Conservation (phyloP, 148 eudicot species). For the Rhododendron griersonianum region DNA sequence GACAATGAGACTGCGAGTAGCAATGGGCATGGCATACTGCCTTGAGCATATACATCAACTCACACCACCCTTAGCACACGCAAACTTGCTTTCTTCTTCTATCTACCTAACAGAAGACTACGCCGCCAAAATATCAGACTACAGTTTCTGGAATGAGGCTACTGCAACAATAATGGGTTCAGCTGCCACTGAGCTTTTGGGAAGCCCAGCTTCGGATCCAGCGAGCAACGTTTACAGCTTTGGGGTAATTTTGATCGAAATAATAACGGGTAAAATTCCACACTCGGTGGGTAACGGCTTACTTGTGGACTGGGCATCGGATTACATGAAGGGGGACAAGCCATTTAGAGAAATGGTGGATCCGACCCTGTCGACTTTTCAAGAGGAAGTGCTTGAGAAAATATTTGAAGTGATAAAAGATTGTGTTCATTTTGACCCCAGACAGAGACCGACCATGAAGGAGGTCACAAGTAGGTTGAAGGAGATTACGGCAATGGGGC, state of each 20-base stretch:
- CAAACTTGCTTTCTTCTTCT: conserved; percentile 63
- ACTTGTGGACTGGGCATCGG: conserved; percentile 52
- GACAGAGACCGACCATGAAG: conserved; percentile 59
- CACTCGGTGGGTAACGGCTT: conserved; percentile 40
- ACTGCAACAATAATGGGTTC: conserved; percentile 49
- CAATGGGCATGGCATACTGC: conserved; percentile 90
- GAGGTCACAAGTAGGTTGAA: conserved; percentile 47
- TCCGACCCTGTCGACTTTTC: conserved; percentile 45
- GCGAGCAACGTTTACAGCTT: conserved; percentile 67
- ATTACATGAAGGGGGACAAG: conserved; percentile 31
- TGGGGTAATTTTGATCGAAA: conserved; percentile 70
- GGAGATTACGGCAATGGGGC: conserved; percentile 56
- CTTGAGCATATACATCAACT: conserved; percentile 81
- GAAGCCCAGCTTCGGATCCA: conserved; percentile 31
- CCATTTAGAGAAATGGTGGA: conserved; percentile 55
- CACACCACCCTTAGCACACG: conserved; percentile 53
- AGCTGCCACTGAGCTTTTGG: conserved; percentile 46
- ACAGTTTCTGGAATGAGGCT: conserved; percentile 58
- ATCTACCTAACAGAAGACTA: conserved; percentile 83
- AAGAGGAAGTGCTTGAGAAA: conserved; percentile 42
- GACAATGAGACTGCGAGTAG: conserved; percentile 62
- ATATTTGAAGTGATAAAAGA: conserved; percentile 42
- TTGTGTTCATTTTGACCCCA: conserved; percentile 55
- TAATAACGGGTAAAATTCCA: conserved; percentile 74
- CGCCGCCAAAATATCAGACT: conserved; percentile 86